Percentiles rank a stretch among this genome's conserved stretches.
These are phyloP conservation scores for Tillandsia leiboldiana DNA, from an alignment of 176 grass and related monocot genomes.

Conservation along the genomic window DNA sequence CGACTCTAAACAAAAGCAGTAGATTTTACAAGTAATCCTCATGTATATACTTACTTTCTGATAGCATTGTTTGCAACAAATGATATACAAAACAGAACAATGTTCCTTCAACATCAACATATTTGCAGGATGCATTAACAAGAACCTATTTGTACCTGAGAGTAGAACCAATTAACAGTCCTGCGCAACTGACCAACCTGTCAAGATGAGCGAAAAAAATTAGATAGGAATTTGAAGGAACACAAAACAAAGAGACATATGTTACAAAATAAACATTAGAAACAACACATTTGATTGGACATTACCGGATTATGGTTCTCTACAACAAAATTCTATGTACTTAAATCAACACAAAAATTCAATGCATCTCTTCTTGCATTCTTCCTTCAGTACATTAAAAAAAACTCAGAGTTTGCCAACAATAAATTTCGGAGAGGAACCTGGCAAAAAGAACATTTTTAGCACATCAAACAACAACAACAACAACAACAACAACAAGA, in stretches of 20 bases:
- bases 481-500: no score
- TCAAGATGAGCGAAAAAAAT: conserved; percentile 2
- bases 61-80: neutral
- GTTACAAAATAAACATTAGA: conserved; percentile 10
- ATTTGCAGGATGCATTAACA: neutral
- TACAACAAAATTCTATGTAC: neutral
- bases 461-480: no score
- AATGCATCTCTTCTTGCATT: neutral
- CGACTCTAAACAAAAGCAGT: no score
- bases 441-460: neutral
- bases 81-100: neutral
- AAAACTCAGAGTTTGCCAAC: neutral
- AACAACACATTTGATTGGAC: neutral
- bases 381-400: neutral
- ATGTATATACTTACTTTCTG: neutral
- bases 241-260: conserved; percentile 14
- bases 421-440: neutral
- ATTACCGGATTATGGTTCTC: neutral
- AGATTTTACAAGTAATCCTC: no score
- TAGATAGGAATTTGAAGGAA: neutral
- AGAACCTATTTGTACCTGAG: conserved; percentile 47
- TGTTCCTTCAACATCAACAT: neutral
- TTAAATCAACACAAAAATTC: neutral
- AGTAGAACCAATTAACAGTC: conserved; percentile 63
- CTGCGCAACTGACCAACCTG: conserved; percentile 67